phyloP scores from a whole-genome alignment of 768 basidiomycete genomes.

The Gloeopeniophorella convolvens region DNA sequence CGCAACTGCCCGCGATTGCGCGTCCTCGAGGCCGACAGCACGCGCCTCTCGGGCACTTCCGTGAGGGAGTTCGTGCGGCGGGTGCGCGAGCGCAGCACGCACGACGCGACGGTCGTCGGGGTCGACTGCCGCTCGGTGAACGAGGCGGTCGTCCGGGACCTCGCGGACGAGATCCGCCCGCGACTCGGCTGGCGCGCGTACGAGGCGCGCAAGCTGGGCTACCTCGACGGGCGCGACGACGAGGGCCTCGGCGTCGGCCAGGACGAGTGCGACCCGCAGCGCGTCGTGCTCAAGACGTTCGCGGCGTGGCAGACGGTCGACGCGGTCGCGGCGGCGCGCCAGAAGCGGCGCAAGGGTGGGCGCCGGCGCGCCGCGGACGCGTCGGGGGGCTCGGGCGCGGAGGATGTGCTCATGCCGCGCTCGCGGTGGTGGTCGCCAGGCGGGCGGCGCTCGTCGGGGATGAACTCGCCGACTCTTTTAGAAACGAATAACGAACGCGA shows the following conservation, averaged over 20 bases:
- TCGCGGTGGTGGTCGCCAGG: constrained; percentile 50
- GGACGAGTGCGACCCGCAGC: constrained; percentile 71
- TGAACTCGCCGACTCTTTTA: constrained; percentile 42
- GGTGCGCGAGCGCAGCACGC: constrained; percentile 39
- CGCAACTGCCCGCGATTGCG: constrained; percentile 53
- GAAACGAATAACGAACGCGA: constrained; percentile 40
- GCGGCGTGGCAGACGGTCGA: constrained; percentile 86
- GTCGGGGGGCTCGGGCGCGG: constrained; percentile 28
- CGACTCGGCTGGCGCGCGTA: constrained; percentile 70
- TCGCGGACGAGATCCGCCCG: constrained; percentile 53
- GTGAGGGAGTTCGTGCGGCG: constrained; percentile 63
- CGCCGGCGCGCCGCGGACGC: constrained; percentile 38
- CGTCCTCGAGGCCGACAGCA: constrained; percentile 74
- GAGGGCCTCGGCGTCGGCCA: constrained; percentile 64
- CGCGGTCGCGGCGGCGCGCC: constrained; percentile 57
- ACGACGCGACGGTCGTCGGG: constrained; percentile 54
- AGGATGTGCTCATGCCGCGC: constrained; percentile 23
- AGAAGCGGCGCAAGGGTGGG: constrained; percentile 52
- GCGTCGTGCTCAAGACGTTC: constrained; percentile 78
- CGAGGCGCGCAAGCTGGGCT: constrained; percentile 62
- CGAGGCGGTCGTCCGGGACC: constrained; percentile 57
- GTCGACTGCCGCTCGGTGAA: constrained; percentile 71
- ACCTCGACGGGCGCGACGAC: constrained; percentile 63
- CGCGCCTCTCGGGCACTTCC: constrained; percentile 55
- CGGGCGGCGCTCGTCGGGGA: constrained; percentile 43